Evolutionary conservation across 495 filamentous ascomycete genomes (phyloP), one percentile per base, ranked within the genome.

Genomic region (Xylaria nigripes): DNA sequence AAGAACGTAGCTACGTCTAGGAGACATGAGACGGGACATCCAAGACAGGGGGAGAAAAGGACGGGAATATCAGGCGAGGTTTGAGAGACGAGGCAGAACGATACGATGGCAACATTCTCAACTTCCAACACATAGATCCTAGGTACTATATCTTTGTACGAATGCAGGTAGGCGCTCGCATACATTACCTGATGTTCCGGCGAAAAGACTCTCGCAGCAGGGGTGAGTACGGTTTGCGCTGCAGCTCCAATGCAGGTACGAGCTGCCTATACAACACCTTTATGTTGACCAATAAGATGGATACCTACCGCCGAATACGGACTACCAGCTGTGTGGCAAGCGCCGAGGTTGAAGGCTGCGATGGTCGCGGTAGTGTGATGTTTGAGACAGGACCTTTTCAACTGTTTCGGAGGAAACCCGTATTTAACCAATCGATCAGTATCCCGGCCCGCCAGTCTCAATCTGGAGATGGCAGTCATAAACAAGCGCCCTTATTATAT

Each of bases 221-320:
- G 32, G 32, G 32, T 44, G 38, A 27, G 10, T 3, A 16, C 18
- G 3, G 38, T 27, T 21, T 23, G 40, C 15, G 29, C 16, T 10
- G 24, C 27, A 41, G 9, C 36, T 51, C 49, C 40, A 51, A 51
- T 23, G 49, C 49, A 51, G 49, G 49, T 51, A 51, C 40, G 29
- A 4, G 18, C 1, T 29, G 29, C 13, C 44, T n/a, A 15, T n/a
- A 40, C 10, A 40, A 16, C n/a, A 18, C 4, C 36, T 16, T 18
- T 18, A 12, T 12, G 32, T 18, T 5, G 5, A n/a, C 36, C 36
- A 40, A 40, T 40, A 40, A 18, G n/a, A 40, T n/a, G 15, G 6
- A 12, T 36, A 36, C 5, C 32, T 36, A 18, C 36, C 36, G 4
- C 18, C 36, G 16, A 40, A 18, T 40, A 40, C 36, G 36, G 36